Conservation (phyloP, 805 yeast genomes). For the Kluyveromyces siamensis region DNA sequence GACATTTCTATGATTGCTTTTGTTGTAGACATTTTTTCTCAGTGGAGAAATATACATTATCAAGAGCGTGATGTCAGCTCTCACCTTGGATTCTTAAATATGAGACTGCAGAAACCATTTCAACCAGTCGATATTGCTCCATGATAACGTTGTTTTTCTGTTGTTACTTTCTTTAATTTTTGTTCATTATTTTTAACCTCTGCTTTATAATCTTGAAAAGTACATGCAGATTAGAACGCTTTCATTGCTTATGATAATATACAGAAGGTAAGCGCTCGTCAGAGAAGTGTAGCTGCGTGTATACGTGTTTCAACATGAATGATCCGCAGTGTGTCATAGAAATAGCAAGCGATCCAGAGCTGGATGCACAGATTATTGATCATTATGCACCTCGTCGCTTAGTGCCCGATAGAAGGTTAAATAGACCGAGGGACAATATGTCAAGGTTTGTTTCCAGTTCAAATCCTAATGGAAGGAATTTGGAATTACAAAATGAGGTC, state of each 20-base stretch:
- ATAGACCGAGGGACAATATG: constrained; percentile 13
- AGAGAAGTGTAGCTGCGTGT: neutral
- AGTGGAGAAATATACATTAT: too few relatives aligned
- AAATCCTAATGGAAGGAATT: neutral
- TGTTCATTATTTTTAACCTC: neutral
- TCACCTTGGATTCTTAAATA: too few relatives aligned
- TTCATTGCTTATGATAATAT: neutral
- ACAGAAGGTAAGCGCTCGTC: neutral
- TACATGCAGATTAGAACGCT: neutral
- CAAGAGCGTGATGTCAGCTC: too few relatives aligned
- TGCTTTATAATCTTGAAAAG: neutral
- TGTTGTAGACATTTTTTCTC: too few relatives aligned
- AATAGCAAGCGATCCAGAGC: constrained; percentile 24
- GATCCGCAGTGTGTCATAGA: constrained; percentile 11
- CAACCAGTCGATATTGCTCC: neutral
- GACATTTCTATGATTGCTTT: neutral
- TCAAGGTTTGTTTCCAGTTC: constrained; percentile 9
- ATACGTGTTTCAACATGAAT: neutral
- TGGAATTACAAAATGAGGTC: neutral
- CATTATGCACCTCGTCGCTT: constrained; percentile 9
- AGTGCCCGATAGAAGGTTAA: constrained; percentile 8
- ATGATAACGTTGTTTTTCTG: neutral
- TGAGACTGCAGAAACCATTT: too few relatives aligned
- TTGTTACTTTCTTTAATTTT: neutral
- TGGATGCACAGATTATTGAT: constrained; percentile 12